Conservation (phyloP, 768 basidiomycete species). For the Tylopilus sp. region DNA sequence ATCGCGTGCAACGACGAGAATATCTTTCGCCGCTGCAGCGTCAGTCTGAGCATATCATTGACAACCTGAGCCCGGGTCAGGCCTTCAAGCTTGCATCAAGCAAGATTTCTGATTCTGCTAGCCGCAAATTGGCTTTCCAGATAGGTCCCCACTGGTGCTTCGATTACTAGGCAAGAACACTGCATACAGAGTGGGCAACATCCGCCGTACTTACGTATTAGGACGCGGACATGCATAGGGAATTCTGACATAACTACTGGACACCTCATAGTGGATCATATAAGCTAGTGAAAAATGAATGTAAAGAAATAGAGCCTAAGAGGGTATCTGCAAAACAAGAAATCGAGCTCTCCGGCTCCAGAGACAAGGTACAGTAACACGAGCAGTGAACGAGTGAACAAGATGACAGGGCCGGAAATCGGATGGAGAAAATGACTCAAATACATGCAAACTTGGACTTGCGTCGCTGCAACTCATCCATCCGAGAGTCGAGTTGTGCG, state of each 20-base stretch:
- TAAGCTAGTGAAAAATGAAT: constrained; percentile 29
- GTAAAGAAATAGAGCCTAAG: constrained; percentile 5
- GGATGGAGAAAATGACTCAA: constrained; percentile 35
- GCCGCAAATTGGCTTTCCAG: no score
- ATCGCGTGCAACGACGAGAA: no score
- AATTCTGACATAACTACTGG: constrained; percentile 20
- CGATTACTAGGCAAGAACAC: background rate
- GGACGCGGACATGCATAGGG: constrained; percentile 17
- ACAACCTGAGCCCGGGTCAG: no score
- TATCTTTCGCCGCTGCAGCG: no score
- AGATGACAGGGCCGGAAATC: constrained; percentile 1
- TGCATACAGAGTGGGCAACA: constrained; percentile 2
- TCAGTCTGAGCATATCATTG: no score
- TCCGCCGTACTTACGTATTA: constrained; percentile 22
- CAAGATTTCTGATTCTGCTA: no score
- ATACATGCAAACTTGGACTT: constrained; percentile 93
- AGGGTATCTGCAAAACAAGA: constrained; percentile 32
- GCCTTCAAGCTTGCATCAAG: no score
- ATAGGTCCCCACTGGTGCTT: no score
- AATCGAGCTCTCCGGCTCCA: constrained; percentile 22
- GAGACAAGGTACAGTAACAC: constrained; percentile 29
- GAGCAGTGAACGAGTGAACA: constrained; percentile 22
- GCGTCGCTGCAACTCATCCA: constrained; percentile 79
- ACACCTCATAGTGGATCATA: constrained; percentile 32
- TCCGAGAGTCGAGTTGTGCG: constrained; percentile 80